Conservation (phyloP, 805 yeast genomes). For the Danielia reshetovae region DNA sequence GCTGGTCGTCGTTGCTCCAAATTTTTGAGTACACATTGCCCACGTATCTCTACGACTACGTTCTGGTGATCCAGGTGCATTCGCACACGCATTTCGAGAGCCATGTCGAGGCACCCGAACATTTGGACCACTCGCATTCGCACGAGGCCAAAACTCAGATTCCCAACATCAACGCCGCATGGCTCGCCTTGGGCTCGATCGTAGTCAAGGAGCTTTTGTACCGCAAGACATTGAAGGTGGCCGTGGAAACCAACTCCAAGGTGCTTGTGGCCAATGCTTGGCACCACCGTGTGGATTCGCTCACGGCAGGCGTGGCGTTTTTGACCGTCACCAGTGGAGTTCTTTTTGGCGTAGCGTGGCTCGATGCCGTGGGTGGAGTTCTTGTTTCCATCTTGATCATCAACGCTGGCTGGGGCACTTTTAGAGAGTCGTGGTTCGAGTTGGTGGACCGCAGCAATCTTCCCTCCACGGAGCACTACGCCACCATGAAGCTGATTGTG, state of each 20-base stretch:
- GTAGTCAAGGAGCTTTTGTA: conserved; percentile 84
- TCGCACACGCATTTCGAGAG: conserved; percentile 46
- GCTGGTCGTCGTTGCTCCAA: conserved; percentile 74
- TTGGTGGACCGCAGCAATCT: conserved; percentile 70
- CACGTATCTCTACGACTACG: conserved; percentile 50
- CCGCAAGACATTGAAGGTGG: conserved; percentile 77
- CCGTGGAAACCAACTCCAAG: conserved; percentile 72
- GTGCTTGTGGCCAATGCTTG: conserved; percentile 96
- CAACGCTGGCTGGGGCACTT: conserved; percentile 79
- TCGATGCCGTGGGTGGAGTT: conserved; percentile 91
- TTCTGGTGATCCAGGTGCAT: conserved; percentile 47
- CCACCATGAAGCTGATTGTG: conserved; percentile 36
- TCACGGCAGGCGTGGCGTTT: conserved; percentile 88
- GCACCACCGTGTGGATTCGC: conserved; percentile 95
- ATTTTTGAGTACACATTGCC: conserved; percentile 68
- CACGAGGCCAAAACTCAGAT: conserved; percentile 10
- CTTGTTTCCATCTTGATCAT: conserved; percentile 78
- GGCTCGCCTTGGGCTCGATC: conserved; percentile 91
- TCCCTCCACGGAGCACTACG: conserved; percentile 46
- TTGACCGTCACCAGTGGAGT: conserved; percentile 84
- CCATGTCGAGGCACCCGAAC: conserved; percentile 6
- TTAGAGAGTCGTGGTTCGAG: conserved; percentile 66
- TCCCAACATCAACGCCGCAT: conserved; percentile 84
- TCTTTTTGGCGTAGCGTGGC: conserved; percentile 70
- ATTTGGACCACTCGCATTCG: conserved; percentile 15